phyloP scores from a whole-genome alignment of 257 asterid species.

The Solanum ossicruentum region DNA sequence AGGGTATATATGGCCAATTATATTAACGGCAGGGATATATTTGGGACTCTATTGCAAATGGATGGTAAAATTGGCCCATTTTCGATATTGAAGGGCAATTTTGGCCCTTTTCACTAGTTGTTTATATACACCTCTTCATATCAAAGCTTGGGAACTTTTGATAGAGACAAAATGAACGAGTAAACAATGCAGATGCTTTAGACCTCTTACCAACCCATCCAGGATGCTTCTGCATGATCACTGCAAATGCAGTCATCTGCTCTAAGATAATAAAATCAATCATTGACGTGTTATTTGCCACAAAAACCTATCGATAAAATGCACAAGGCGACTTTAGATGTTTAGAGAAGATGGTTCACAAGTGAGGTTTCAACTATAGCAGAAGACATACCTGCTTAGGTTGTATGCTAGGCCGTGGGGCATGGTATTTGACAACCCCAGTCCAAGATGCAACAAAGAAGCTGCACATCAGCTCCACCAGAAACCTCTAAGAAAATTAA shows the following conservation, averaged over 20 bases:
- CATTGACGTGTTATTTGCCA: constrained; percentile 98
- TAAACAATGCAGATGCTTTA: not conserved
- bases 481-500: constrained; percentile 41
- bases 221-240: constrained; percentile 99
- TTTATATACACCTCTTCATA: not conserved
- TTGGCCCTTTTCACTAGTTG: not conserved
- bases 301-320: constrained; percentile 60
- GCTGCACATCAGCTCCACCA: constrained; percentile 95
- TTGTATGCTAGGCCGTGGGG: constrained; percentile 91
- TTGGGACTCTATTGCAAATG: not conserved
- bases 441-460: constrained; percentile 99
- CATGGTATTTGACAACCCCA: constrained; percentile 95
- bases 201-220: constrained; percentile 95
- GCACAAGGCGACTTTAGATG: not conserved
- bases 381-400: constrained; percentile 68
- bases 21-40: not conserved
- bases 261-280: constrained; percentile 89
- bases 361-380: not conserved
- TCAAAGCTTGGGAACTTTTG: not conserved
- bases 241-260: constrained; percentile 99
- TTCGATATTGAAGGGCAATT: not conserved
- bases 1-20: not conserved
- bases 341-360: not conserved
- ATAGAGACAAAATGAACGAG: not conserved
- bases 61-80: not conserved